Evolutionary conservation across 352 stramenopile species (phyloP), one percentile per base, ranked within the genome.

Genomic region (Globisporangium viniferum): DNA sequence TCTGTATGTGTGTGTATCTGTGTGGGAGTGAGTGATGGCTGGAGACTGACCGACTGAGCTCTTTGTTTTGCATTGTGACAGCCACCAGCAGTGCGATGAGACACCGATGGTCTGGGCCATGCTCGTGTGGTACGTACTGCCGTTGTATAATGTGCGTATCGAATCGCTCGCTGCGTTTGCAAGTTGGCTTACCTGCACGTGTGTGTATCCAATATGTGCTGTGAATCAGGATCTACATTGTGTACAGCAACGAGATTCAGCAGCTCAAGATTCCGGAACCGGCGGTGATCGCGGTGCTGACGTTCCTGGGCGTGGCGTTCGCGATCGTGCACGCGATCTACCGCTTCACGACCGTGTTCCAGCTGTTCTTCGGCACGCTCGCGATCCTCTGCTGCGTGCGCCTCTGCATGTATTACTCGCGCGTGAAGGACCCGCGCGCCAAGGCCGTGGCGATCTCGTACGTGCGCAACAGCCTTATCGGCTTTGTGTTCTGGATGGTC

Each of bases 71-170:
- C 44, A 4, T 46, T 15, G 2, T 27, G 18, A 63, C 64, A 82
- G 73, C 9, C 75, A 90, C 49, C 88, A 95, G 71, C 88, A 93
- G 64, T 92, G 78, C 35, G 88, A 95, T 63, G 88, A 95, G 73
- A 93, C 86, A 64, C 88, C 88, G 20, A 95, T 94, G 86, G 79
- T 96, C 59, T 96, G 84, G 84, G 84, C 81, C 57, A 86, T 93
- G 57, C 72, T 96, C 29, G 71, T 80, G 33, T 94, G 86, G 78
- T 88, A 72, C 59, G 67, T 29, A 0, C 31, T 27, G 9, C 33
- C 24, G 2, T 10, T 29, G 33, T n/a, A 49, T 6, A 49, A 31
- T 31, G 41, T 3, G 7, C 36, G 9, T 41, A 8, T 41, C 9
- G 1, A 49, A 49, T n/a, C 15, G 14, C 41, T 49, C 41, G 41